Conservation (phyloP, 176 grass and related monocot species). For the Luzula sylvatica region DNA sequence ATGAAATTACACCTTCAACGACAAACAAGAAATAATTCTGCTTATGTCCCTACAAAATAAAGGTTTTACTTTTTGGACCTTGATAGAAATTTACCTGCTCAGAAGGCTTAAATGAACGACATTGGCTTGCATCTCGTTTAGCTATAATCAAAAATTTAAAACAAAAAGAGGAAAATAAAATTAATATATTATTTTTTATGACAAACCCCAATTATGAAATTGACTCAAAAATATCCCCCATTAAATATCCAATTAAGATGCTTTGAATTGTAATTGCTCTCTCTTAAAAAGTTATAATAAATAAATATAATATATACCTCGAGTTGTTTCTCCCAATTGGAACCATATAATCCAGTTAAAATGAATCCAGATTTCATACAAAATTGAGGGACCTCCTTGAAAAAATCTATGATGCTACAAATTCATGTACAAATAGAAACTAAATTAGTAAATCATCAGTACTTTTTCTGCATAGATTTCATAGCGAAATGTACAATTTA, state of each 20-base stretch:
- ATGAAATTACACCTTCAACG: no score
- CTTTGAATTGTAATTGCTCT: no score
- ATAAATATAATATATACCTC: conserved; percentile 39
- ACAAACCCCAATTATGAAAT: no score
- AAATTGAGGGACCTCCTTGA: conserved; percentile 95
- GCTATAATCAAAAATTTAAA: conserved; percentile 36
- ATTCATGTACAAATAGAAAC: conserved; percentile 20
- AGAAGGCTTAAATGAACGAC: conserved; percentile 75
- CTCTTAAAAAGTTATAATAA: no score
- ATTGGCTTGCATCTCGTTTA: conserved; percentile 82
- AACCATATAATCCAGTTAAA: conserved; percentile 63
- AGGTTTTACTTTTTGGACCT: background rate
- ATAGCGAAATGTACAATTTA: background rate
- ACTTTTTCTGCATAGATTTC: background rate
- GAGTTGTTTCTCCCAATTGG: conserved; percentile 87
- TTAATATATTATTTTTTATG: background rate
- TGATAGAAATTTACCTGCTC: conserved; percentile 44
- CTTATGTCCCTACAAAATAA: no score
- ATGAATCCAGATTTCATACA: conserved; percentile 68
- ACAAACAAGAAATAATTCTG: no score
- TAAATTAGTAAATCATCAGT: background rate
- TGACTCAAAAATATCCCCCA: no score
- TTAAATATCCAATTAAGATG: no score
- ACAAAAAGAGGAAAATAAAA: conserved; percentile 16
- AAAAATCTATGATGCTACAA: conserved; percentile 72